A percentile compares a stretch with the other conserved stretches of the same genome.
These are phyloP conservation scores for Panicum miliaceum DNA, from an alignment of 176 grass and related monocot genomes.

Conservation along the genomic window DNA sequence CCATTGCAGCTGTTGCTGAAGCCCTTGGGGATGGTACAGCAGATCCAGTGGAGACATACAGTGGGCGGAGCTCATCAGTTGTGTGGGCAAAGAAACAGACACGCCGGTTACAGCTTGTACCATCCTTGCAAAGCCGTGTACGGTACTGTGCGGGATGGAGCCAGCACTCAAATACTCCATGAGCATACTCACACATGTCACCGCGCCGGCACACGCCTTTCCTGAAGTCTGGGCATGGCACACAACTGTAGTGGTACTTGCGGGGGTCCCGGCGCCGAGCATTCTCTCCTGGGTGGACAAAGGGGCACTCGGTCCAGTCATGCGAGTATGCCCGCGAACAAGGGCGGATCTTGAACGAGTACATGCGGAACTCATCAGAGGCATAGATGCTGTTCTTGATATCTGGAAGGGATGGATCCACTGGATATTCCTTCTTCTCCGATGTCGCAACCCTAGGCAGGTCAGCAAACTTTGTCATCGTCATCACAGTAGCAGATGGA, in stretches of 20 bases:
- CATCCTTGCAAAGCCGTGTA: constrained; percentile 83
- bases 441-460: constrained; percentile 47
- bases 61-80: constrained; percentile 69
- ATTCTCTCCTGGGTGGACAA: constrained; percentile 91
- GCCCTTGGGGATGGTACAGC: constrained; percentile 59
- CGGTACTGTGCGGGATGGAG: constrained; percentile 87
- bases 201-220: constrained; percentile 75
- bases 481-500: constrained; percentile 52
- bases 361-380: constrained; percentile 85
- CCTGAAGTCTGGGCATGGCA: constrained; percentile 82
- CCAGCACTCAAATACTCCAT: constrained; percentile 91
- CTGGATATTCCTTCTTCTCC: constrained; percentile 83
- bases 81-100: constrained; percentile 93
- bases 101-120: constrained; percentile 67
- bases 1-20: constrained; percentile 58
- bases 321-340: constrained; percentile 87
- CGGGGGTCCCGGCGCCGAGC: constrained; percentile 75
- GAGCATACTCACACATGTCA: constrained; percentile 86
- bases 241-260: constrained; percentile 87
- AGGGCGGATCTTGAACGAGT: constrained; percentile 88
- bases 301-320: constrained; percentile 92
- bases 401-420: constrained; percentile 76
- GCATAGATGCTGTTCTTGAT: constrained; percentile 87
- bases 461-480: constrained; percentile 58
- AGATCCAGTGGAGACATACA: constrained; percentile 83